phyloP scores from a whole-genome alignment of 495 filamentous ascomycete species.

The Xylaria telfairii region DNA sequence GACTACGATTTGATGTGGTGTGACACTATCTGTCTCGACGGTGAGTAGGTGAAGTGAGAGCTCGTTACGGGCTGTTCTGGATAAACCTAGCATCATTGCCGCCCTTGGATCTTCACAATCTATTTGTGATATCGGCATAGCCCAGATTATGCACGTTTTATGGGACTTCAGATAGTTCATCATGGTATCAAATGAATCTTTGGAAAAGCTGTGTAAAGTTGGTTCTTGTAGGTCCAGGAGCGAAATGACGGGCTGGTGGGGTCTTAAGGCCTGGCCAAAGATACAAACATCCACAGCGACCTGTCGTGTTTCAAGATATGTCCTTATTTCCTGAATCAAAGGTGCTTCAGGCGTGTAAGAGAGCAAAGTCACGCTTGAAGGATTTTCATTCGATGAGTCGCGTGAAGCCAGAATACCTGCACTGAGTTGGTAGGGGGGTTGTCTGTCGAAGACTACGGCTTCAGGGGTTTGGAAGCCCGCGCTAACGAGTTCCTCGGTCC shows the following conservation, averaged over 20 bases:
- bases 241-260: no score
- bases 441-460: conserved; percentile 36
- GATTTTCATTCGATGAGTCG: not conserved
- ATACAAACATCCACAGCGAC: no score
- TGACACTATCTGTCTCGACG: conserved; percentile 19
- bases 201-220: no score
- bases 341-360: not conserved
- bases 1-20: no score
- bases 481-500: conserved; percentile 40
- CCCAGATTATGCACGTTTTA: conserved; percentile 30
- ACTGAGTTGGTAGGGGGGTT: conserved; percentile 42
- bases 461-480: conserved; percentile 40
- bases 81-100: conserved; percentile 22
- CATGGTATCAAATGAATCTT: no score
- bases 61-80: conserved; percentile 24
- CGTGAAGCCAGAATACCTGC: conserved; percentile 24
- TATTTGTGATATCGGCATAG: conserved; percentile 32
- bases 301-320: no score
- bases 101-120: conserved; percentile 30
- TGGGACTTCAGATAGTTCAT: not conserved
- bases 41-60: conserved; percentile 15
- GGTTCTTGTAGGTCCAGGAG: no score
- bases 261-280: no score
- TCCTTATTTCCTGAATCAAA: no score
- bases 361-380: conserved; percentile 2